A percentile compares a stretch with the other conserved stretches of the same genome.
phyloP scores from a whole-genome alignment of 441 rosid genomes.

The Jatropha podagrica region DNA sequence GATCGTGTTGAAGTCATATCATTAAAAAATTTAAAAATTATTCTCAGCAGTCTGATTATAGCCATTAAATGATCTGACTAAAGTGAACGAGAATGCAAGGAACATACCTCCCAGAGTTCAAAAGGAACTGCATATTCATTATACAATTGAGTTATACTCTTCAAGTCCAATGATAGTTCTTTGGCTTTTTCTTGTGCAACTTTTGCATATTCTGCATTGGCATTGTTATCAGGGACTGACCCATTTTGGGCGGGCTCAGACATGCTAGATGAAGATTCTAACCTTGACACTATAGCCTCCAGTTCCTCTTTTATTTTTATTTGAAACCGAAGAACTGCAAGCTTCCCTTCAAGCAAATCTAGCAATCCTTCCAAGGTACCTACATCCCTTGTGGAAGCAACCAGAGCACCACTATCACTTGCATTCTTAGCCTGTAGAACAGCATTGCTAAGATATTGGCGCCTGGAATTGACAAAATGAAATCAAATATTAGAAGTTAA shows the following conservation, averaged over 20 bases:
- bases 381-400: conserved; percentile 30
- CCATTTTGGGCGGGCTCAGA: conserved; percentile 57
- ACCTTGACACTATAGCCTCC: conserved; percentile 63
- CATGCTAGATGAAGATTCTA: conserved; percentile 48
- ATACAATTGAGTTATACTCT: conserved; percentile 89
- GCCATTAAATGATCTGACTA: conserved; percentile 1
- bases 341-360: conserved; percentile 97
- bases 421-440: conserved; percentile 97
- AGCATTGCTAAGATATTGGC: conserved; percentile 84
- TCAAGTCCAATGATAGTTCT: conserved; percentile 86
- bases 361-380: conserved; percentile 75
- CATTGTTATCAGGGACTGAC: conserved; percentile 37
- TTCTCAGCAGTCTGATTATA: conserved; percentile 5
- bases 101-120: conserved; percentile 90
- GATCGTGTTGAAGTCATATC: neutral
- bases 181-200: conserved; percentile 74
- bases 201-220: conserved; percentile 47
- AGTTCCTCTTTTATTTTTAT: conserved; percentile 84
- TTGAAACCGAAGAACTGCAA: conserved; percentile 87
- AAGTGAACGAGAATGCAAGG: conserved; percentile 20
- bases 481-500: conserved; percentile 27
- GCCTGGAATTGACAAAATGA: conserved; percentile 54
- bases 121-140: conserved; percentile 97
- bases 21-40: neutral
- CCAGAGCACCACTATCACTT: conserved; percentile 56